These are phyloP conservation scores for Rhodofomes roseus DNA, from an alignment of 1,284 basidiomycete species.

Conservation along the genomic window DNA sequence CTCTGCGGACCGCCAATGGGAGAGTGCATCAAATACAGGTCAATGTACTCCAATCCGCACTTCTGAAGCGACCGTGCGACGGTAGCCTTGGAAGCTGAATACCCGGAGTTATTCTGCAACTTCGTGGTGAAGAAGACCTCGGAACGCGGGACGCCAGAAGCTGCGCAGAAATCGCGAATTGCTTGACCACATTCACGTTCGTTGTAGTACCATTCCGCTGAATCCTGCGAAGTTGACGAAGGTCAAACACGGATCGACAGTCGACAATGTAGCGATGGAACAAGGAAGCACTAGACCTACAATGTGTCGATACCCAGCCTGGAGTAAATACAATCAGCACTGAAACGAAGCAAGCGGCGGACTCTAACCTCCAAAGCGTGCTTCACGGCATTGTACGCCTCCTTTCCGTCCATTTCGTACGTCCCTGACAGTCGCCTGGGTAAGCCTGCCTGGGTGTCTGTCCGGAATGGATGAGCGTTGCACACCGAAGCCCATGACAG, in stretches of 20 bases:
- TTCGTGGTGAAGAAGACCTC: constrained; percentile 71
- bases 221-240: constrained; percentile 37
- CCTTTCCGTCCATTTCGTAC: constrained; percentile 61
- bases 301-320: constrained; percentile 67
- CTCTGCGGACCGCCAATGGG: constrained; percentile 50
- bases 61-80: constrained; percentile 52
- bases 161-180: constrained; percentile 52
- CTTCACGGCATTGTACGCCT: constrained; percentile 53
- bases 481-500: constrained; percentile 62
- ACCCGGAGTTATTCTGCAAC: constrained; percentile 56
- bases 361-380: constrained; percentile 57
- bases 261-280: constrained; percentile 7
- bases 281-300: constrained; percentile 37
- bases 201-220: constrained; percentile 67
- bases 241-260: constrained; percentile 12
- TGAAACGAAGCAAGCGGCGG: constrained; percentile 1
- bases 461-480: neutral
- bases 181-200: constrained; percentile 60
- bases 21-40: constrained; percentile 71
- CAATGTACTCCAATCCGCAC: constrained; percentile 56
- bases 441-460: too few species aligned
- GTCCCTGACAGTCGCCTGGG: constrained; percentile 36
- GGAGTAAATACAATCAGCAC: constrained; percentile 1
- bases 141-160: constrained; percentile 42
- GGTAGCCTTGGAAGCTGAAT: constrained; percentile 43